Conservation (phyloP, 495 filamentous ascomycete species). For the Alectoria sarmentosa region DNA sequence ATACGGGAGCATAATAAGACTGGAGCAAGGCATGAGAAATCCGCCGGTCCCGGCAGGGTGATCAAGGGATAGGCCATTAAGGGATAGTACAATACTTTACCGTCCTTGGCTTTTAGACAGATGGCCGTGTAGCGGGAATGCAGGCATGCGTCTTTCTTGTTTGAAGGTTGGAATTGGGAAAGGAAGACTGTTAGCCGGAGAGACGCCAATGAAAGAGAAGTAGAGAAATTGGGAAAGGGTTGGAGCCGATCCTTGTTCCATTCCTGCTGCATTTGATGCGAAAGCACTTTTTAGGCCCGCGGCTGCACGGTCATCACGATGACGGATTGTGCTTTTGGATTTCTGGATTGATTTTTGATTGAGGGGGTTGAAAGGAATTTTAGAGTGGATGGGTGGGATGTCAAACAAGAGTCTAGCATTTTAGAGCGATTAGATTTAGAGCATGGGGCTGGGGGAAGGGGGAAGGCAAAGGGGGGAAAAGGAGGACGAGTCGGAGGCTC, state of each 20-base stretch:
- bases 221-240: too few relatives aligned
- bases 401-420: constrained; percentile 3
- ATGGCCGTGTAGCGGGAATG: constrained; percentile 19
- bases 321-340: too few relatives aligned
- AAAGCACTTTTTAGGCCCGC: constrained; percentile 12
- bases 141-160: constrained; percentile 18
- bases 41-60: constrained; percentile 12
- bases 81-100: too few relatives aligned
- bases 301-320: constrained; percentile 19
- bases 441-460: neutral
- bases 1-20: constrained; percentile 6
- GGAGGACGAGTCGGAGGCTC: neutral
- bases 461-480: neutral
- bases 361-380: neutral
- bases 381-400: neutral
- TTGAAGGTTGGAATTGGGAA: constrained; percentile 14
- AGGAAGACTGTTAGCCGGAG: constrained; percentile 10
- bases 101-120: constrained; percentile 5
- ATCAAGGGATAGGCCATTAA: constrained; percentile 14
- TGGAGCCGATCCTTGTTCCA: constrained; percentile 13
- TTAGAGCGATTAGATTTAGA: too few relatives aligned
- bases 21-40: constrained; percentile 12
- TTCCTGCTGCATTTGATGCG: constrained; percentile 15
- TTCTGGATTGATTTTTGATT: too few relatives aligned
- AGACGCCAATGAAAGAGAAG: constrained; percentile 6